Percentiles rank a stretch among this genome's conserved stretches.
Conservation (phyloP, 2,329 filamentous ascomycete species). For the Akanthomyces muscarius region DNA sequence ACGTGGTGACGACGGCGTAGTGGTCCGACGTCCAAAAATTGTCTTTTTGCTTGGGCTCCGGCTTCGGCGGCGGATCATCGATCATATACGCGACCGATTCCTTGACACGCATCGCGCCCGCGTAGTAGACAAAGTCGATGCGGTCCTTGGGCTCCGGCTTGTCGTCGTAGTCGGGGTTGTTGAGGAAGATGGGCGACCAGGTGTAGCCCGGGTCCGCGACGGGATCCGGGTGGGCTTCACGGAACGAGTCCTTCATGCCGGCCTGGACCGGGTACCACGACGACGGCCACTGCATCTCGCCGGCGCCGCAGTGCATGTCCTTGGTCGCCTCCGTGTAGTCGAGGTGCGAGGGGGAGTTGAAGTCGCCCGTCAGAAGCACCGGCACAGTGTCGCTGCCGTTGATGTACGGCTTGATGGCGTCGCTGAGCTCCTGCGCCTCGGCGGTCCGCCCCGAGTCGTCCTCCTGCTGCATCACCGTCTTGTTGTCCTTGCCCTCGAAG, state of each 20-base stretch:
- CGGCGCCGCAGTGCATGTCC: constrained; percentile 34
- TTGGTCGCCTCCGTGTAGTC: constrained; percentile 34
- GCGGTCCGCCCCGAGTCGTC: constrained; percentile 33
- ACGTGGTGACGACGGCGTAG: constrained; percentile 30
- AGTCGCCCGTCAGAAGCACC: constrained; percentile 38
- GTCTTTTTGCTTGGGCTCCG: constrained; percentile 30
- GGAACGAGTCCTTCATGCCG: constrained; percentile 38
- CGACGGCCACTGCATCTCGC: constrained; percentile 35
- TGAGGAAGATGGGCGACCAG: constrained; percentile 38
- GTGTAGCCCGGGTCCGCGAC: constrained; percentile 31
- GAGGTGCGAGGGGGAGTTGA: constrained; percentile 41
- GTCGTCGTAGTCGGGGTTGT: constrained; percentile 26
- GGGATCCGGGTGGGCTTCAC: constrained; percentile 35
- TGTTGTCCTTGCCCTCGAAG: constrained; percentile 31
- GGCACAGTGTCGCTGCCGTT: constrained; percentile 29
- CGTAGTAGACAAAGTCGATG: constrained; percentile 43
- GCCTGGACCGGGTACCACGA: constrained; percentile 30
- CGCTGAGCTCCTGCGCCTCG: constrained; percentile 33
- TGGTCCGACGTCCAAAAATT: constrained; percentile 42
- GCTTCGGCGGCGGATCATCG: constrained; percentile 27
- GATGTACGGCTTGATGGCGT: constrained; percentile 30
- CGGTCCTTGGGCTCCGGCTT: constrained; percentile 36
- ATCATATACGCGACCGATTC: constrained; percentile 30
- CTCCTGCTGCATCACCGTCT: constrained; percentile 33
- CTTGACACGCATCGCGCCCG: constrained; percentile 23